Evolutionary conservation across 306 rosid species (phyloP).

Genomic region (Quercus cerris): DNA sequence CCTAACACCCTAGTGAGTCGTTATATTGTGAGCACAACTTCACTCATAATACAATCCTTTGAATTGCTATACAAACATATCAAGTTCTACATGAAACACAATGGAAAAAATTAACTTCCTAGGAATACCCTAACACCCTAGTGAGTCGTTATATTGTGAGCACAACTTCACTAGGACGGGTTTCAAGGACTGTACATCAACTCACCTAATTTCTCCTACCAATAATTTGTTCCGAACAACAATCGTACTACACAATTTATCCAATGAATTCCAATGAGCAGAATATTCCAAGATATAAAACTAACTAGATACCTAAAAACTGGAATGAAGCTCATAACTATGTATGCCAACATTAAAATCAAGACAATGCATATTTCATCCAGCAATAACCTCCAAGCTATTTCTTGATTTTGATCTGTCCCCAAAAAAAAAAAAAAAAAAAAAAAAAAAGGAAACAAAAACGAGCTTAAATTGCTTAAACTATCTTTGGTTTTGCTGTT

Average conservation of each 20-base stretch:
- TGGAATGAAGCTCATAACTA: slow-evolving; percentile 20
- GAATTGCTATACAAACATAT: slow-evolving; percentile 9
- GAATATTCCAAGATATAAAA: slow-evolving; percentile 37
- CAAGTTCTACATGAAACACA: slow-evolving; percentile 17
- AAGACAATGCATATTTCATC: slow-evolving; percentile 18
- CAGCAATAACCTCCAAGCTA: slow-evolving; percentile 24
- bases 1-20: slow-evolving; percentile 22
- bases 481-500: slow-evolving; percentile 53
- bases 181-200: slow-evolving; percentile 33
- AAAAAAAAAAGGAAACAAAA: not conserved
- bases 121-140: slow-evolving; percentile 20
- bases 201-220: slow-evolving; percentile 32
- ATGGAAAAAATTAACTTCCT: slow-evolving; percentile 14
- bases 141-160: slow-evolving; percentile 17
- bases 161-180: slow-evolving; percentile 29
- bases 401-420: slow-evolving; percentile 15
- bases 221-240: slow-evolving; percentile 14
- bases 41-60: not conserved
- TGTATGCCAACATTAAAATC: slow-evolving; percentile 24
- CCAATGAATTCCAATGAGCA: slow-evolving; percentile 40
- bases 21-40: slow-evolving; percentile 20
- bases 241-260: slow-evolving; percentile 4
- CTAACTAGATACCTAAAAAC: slow-evolving; percentile 33
- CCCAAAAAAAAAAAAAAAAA: not conserved
- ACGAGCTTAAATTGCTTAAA: slow-evolving; percentile 5